Conservation (phyloP, 1,139 yeast species). For the Scheffersomyces insectosa region DNA sequence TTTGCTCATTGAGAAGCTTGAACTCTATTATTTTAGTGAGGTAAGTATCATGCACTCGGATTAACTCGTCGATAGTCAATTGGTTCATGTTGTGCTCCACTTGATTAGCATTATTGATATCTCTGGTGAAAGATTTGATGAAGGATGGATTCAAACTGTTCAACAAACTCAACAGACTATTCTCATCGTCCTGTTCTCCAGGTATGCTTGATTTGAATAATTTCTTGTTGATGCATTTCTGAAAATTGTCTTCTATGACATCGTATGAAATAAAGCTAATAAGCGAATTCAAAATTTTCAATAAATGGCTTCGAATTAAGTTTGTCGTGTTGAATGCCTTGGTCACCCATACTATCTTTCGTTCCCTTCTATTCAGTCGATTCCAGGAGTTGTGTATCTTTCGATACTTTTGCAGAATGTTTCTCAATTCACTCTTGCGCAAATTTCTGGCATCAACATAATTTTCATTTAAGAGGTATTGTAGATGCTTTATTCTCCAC, state of each 20-base stretch:
- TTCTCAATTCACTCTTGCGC: conserved; percentile 35
- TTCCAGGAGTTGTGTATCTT: conserved; percentile 10
- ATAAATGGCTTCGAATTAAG: conserved; percentile 47
- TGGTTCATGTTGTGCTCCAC: conserved; percentile 16
- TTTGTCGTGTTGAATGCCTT: conserved; percentile 40
- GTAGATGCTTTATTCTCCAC: conserved; percentile 74
- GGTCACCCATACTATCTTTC: conserved; percentile 27
- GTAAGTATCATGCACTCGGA: conserved; percentile 41
- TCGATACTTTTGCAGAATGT: conserved; percentile 15
- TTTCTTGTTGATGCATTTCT: conserved; percentile 24
- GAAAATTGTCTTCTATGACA: conserved; percentile 47
- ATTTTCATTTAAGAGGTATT: conserved; percentile 48
- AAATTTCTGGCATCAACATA: conserved; percentile 34
- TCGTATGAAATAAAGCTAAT: conserved; percentile 48
- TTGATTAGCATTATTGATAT: conserved; percentile 8
- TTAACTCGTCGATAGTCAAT: conserved; percentile 51
- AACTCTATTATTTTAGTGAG: conserved; percentile 38
- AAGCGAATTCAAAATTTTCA: conserved; percentile 45
- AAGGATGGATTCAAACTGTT: conserved; percentile 13
- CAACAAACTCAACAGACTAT: conserved; percentile 13
- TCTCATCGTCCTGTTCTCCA: conserved; percentile 7
- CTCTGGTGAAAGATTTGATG: conserved; percentile 8
- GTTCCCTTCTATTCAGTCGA: conserved; percentile 19
- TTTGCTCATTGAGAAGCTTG: conserved; percentile 36
- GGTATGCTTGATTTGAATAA: conserved; percentile 18